Evolutionary conservation across 2,329 filamentous ascomycete species (phyloP).

Genomic region (Ascochyta clinopodiicola): DNA sequence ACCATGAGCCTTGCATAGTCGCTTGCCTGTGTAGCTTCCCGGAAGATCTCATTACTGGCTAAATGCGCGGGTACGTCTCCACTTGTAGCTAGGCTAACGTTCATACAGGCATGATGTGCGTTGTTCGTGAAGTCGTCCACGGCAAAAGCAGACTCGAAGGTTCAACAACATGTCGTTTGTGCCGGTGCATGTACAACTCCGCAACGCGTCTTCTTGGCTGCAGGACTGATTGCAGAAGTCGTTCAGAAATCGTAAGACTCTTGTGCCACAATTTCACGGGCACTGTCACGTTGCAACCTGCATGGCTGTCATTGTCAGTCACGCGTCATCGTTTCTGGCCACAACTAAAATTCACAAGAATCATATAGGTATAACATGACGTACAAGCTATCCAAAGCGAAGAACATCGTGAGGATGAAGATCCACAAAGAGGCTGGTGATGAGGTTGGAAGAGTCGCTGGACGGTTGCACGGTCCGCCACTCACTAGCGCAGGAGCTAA

Average conservation of each 20-base stretch:
- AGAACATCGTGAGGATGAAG: not conserved
- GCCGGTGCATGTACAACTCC: constrained; percentile 1
- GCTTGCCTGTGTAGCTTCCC: constrained; percentile 1
- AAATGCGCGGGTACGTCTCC: constrained; percentile 8
- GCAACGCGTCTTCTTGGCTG: constrained; percentile 4
- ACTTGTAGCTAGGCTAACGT: constrained; percentile 4
- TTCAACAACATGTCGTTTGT: not conserved
- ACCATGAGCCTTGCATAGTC: not conserved
- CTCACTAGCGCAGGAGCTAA: constrained; percentile 1
- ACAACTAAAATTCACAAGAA: not conserved
- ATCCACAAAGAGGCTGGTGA: not conserved
- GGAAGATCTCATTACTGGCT: constrained; percentile 9
- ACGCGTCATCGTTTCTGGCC: not conserved
- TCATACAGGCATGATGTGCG: not conserved
- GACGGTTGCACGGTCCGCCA: constrained; percentile 2
- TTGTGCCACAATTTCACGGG: too few species aligned
- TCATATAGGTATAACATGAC: not conserved
- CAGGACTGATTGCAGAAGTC: not conserved
- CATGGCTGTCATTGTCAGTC: not conserved
- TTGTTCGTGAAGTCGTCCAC: not conserved
- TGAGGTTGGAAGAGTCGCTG: not conserved
- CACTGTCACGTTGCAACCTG: not conserved
- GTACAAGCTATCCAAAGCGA: not conserved
- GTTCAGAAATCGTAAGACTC: not conserved
- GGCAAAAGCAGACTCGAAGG: constrained; percentile 1